Conservation (phyloP, 1,284 basidiomycete species). For the Ustilago loliicola region DNA sequence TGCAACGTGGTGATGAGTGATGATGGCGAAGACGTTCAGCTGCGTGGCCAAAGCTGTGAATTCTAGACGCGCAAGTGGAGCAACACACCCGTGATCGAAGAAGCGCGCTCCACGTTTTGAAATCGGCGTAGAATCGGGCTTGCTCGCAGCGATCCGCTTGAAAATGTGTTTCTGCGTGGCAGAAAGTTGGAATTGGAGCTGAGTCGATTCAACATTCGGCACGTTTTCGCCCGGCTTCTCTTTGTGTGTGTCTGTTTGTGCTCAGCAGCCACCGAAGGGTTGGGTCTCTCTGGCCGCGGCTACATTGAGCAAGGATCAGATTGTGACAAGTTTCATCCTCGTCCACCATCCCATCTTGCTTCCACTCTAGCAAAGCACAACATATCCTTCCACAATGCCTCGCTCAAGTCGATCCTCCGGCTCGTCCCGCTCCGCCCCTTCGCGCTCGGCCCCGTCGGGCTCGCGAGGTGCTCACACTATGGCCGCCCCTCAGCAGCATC, state of each 20-base stretch:
- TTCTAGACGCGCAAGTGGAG: constrained; percentile 52
- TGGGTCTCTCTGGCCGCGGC: constrained; percentile 1
- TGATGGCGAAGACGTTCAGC: neutral
- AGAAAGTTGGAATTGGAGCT: constrained; percentile 18
- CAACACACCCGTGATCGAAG: constrained; percentile 49
- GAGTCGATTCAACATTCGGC: constrained; percentile 31
- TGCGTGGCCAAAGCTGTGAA: constrained; percentile 26
- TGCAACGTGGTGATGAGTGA: neutral
- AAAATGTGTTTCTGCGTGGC: neutral
- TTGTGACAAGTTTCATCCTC: neutral
- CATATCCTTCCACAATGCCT: constrained; percentile 56
- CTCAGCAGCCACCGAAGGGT: constrained; percentile 14
- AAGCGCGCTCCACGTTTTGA: constrained; percentile 32
- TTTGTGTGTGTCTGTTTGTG: constrained; percentile 4
- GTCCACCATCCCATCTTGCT: constrained; percentile 18
- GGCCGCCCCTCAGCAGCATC: constrained; percentile 54
- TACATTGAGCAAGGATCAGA: neutral
- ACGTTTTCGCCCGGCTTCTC: constrained; percentile 35
- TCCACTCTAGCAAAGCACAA: constrained; percentile 5
- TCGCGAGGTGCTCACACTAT: constrained; percentile 68
- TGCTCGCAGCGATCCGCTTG: neutral
- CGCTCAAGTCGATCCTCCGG: constrained; percentile 62
- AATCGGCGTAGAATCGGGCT: constrained; percentile 30
- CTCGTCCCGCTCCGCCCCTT: constrained; percentile 59
- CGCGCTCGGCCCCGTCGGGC: constrained; percentile 62